Percentiles rank a stretch among this genome's conserved stretches.
These are phyloP conservation scores for Psidium guajava DNA, from an alignment of 345 rosid genomes.

Conservation along the genomic window DNA sequence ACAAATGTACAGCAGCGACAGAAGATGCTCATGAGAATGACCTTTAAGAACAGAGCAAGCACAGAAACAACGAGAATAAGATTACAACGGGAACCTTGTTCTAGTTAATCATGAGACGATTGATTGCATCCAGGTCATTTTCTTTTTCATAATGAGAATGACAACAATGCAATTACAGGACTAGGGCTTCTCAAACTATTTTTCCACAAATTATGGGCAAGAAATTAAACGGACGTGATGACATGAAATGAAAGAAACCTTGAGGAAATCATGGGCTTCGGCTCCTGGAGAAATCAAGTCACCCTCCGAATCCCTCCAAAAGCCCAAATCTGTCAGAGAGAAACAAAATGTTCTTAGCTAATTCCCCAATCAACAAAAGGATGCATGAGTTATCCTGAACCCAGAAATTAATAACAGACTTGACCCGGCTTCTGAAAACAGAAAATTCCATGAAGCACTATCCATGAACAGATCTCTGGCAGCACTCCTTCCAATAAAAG, in stretches of 20 bases:
- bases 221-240: background rate
- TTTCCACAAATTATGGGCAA: background rate
- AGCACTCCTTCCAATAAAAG: background rate
- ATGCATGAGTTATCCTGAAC: background rate
- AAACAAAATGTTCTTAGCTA: background rate
- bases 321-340: slow-evolving; percentile 69
- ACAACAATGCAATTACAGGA: background rate
- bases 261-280: background rate
- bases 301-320: slow-evolving; percentile 84
- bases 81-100: background rate
- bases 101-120: background rate
- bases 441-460: background rate
- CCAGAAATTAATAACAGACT: background rate
- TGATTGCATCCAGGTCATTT: background rate
- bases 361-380: background rate
- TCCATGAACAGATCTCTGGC: background rate
- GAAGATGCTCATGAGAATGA: background rate
- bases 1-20: background rate
- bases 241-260: background rate
- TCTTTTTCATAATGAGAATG: background rate
- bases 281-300: slow-evolving; percentile 16
- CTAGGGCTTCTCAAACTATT: background rate
- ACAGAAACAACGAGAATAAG: background rate
- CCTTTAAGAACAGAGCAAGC: background rate
- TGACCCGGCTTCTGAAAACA: background rate